Evolutionary conservation across 345 rosid genomes (phyloP).

Genomic region (Populus tremula): DNA sequence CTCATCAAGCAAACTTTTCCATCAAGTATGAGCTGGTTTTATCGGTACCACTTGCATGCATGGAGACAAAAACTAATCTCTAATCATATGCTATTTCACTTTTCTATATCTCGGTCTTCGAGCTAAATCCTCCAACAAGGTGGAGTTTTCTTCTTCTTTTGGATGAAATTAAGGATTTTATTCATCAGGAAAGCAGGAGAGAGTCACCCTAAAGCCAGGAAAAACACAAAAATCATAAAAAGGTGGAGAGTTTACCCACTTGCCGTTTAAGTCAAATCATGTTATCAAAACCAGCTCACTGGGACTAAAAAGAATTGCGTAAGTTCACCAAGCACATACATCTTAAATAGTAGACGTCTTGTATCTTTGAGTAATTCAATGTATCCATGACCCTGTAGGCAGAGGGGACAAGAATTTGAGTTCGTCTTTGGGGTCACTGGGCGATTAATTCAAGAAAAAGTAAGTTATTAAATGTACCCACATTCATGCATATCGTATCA

Average conservation of each 20-base stretch:
- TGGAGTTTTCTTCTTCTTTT: too few relatives aligned
- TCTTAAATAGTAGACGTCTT: neutral
- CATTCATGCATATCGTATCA: neutral
- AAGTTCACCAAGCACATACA: neutral
- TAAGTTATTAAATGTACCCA: neutral
- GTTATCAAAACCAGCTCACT: neutral
- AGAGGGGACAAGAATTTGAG: neutral
- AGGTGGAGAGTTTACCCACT: neutral
- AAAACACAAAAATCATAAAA: too few relatives aligned
- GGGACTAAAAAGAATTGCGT: neutral
- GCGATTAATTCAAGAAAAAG: neutral
- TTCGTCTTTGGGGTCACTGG: neutral
- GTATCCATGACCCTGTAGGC: neutral
- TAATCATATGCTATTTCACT: neutral
- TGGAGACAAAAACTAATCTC: too few relatives aligned
- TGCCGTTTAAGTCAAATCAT: neutral
- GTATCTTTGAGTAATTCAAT: neutral
- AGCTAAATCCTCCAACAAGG: neutral
- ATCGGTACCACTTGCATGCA: neutral
- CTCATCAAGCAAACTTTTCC: neutral
- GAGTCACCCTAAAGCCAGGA: too few relatives aligned
- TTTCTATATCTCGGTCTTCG: neutral
- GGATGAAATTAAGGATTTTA: too few relatives aligned
- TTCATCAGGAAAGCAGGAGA: too few relatives aligned
- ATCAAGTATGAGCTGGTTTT: too few relatives aligned